Evolutionary conservation across 2,329 filamentous ascomycete species (phyloP), one percentile per base, ranked within the genome.

Genomic region (Paecilomyces sp.): DNA sequence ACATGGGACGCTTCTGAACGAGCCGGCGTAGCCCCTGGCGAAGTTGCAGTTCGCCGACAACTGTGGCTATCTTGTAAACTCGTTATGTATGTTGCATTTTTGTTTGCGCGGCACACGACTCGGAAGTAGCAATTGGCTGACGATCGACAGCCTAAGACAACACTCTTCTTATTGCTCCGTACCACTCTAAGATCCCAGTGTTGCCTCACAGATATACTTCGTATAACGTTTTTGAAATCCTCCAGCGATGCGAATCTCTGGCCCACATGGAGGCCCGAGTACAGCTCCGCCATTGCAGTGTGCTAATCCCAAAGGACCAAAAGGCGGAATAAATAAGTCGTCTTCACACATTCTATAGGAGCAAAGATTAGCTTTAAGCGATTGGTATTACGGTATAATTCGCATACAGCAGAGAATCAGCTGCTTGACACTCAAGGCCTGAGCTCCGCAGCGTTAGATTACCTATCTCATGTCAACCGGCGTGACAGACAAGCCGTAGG

Each of bases 1-100:
- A 76, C 71, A 65, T 75, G 74, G n/a, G 74, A 75, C 8, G 70
- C 72, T 62, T 75, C 74, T 13, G 74, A 73, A 34, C 74, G 74
- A 34, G 72, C 70, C n/a, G 74, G 70, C 4, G 72, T 74, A 18
- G 66, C 67, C 7, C 64, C 64, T 3, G 71, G 64, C 4, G 69
- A 67, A 7, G 67, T 66, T 33, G 67, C 64, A 64, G 67, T 69
- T 41, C 67, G 62, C 12, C 70, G 71, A 61, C 74, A 76, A 58
- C 67, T 75, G 64, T 76, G 74, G 53, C 64, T 70, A 61, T 76
- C 74, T 58, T 75, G 71, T 55, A 75, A 65, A 57, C 70, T 75
- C 58, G 71, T 75, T 60, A 76, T 75, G 58, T 76, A 74, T 31
- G 73, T 76, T 59, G 71, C 65, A 60, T 73, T 74, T 61, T 75